A percentile compares a stretch with the other conserved stretches of the same genome.
Conservation (phyloP, 2,329 filamentous ascomycete genomes). For the Neocucurbitaria cava region DNA sequence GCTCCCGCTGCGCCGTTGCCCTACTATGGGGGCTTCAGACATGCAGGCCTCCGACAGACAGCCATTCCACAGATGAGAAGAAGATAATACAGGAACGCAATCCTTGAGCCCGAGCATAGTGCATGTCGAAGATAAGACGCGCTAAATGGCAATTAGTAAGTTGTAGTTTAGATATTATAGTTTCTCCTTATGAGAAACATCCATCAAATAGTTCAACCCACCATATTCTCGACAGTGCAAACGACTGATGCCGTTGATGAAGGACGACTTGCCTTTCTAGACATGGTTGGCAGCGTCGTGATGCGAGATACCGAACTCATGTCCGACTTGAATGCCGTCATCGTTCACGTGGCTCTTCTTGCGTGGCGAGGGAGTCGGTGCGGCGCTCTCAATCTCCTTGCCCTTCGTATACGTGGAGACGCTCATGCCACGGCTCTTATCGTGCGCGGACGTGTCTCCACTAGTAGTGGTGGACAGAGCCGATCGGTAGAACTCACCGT, state of each 20-base stretch:
- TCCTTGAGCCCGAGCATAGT: not conserved
- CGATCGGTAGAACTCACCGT: slow-evolving; percentile 29
- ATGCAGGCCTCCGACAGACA: not conserved
- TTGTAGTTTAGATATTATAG: no score
- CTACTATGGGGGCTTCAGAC: no score
- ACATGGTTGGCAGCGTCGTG: slow-evolving; percentile 15
- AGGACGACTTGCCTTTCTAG: not conserved
- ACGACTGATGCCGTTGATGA: not conserved
- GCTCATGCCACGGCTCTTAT: slow-evolving; percentile 28
- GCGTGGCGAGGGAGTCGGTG: slow-evolving; percentile 7
- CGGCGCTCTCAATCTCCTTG: slow-evolving; percentile 23
- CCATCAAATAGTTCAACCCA: no score
- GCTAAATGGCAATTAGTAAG: no score
- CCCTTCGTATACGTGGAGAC: slow-evolving; percentile 21
- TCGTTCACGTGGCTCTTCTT: slow-evolving; percentile 10
- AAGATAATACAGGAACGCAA: not conserved
- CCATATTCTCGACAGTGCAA: no score
- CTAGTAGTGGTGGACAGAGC: slow-evolving; percentile 6
- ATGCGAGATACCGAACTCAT: slow-evolving; percentile 30
- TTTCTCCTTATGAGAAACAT: no score
- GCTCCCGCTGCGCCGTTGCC: not conserved
- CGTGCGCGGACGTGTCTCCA: slow-evolving; percentile 15
- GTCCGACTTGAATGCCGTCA: slow-evolving; percentile 27
- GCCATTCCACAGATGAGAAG: not conserved
- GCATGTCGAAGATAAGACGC: no score